phyloP scores from a whole-genome alignment of 176 grass and related monocot species.

The Paspalum notatum region DNA sequence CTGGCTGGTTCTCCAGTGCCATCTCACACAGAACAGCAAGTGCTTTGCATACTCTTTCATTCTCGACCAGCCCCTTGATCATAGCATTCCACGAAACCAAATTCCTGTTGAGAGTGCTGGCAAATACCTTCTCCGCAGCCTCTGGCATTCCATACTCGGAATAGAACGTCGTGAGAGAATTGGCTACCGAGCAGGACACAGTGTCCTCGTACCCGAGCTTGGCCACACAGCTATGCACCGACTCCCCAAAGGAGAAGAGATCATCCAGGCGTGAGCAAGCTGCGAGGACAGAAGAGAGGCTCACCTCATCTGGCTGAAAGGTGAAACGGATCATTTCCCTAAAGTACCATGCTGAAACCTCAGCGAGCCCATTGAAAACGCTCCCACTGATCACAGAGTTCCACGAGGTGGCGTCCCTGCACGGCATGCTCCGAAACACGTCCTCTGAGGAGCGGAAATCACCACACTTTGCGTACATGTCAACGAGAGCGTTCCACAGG shows the following conservation, averaged over 20 bases:
- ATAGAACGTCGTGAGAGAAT: constrained; percentile 75
- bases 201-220: constrained; percentile 62
- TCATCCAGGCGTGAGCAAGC: constrained; percentile 37
- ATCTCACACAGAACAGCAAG: constrained; percentile 54
- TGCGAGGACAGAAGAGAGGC: constrained; percentile 56
- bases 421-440: constrained; percentile 61
- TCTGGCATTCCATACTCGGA: constrained; percentile 45
- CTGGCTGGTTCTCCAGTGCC: constrained; percentile 46
- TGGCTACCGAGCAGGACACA: constrained; percentile 49
- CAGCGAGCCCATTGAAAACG: constrained; percentile 44
- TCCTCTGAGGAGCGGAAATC: constrained; percentile 45
- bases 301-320: constrained; percentile 58
- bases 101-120: constrained; percentile 47
- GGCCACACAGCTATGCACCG: constrained; percentile 56
- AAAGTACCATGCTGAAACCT: constrained; percentile 56
- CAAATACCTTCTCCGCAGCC: constrained; percentile 48
- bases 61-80: constrained; percentile 66
- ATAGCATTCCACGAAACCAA: constrained; percentile 77
- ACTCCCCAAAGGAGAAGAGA: constrained; percentile 55
- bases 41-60: constrained; percentile 40
- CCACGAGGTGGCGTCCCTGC: constrained; percentile 65
- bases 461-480: constrained; percentile 78
- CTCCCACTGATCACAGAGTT: constrained; percentile 73
- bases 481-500: constrained; percentile 69
- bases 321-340: constrained; percentile 53